Percentiles rank a stretch among this genome's conserved stretches.
These are phyloP conservation scores for Tuctoria greenei DNA, from an alignment of 176 grass and related monocot genomes.

Conservation along the genomic window DNA sequence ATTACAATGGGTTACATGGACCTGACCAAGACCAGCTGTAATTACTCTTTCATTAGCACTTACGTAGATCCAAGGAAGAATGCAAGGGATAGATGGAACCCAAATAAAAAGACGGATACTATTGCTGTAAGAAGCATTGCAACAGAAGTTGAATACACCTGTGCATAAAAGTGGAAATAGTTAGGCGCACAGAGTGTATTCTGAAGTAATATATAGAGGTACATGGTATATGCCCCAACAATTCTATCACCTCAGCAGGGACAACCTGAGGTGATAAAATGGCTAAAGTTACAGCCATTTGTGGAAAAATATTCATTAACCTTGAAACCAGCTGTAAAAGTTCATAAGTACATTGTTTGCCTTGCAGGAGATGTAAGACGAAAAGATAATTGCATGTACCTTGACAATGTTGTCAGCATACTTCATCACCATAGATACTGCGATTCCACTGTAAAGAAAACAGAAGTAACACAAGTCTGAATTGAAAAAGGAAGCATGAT, in stretches of 20 bases:
- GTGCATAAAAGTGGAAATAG: conserved; percentile 8
- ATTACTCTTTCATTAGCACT: conserved; percentile 32
- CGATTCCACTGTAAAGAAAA: conserved; percentile 67
- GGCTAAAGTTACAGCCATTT: too few species aligned
- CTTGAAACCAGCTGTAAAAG: neutral
- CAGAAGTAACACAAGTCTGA: neutral
- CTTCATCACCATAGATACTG: conserved; percentile 88
- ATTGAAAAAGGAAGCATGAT: neutral
- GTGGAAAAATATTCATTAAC: too few species aligned
- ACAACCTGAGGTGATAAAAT: too few species aligned
- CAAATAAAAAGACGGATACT: conserved; percentile 67
- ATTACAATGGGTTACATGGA: too few species aligned
- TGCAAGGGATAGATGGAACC: conserved; percentile 69
- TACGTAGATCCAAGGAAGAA: conserved; percentile 90
- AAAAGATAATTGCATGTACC: conserved; percentile 39
- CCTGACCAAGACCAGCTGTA: neutral
- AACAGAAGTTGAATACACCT: conserved; percentile 95
- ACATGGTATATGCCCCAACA: neutral
- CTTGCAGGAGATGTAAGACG: neutral
- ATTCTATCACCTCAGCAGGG: too few species aligned
- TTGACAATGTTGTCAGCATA: conserved; percentile 85
- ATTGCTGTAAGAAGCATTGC: conserved; percentile 89
- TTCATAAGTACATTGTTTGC: neutral
- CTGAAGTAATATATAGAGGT: neutral
- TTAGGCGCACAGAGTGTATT: neutral